phyloP scores from a whole-genome alignment of 768 basidiomycete species.

The Porphyrellus cyaneotinctus region DNA sequence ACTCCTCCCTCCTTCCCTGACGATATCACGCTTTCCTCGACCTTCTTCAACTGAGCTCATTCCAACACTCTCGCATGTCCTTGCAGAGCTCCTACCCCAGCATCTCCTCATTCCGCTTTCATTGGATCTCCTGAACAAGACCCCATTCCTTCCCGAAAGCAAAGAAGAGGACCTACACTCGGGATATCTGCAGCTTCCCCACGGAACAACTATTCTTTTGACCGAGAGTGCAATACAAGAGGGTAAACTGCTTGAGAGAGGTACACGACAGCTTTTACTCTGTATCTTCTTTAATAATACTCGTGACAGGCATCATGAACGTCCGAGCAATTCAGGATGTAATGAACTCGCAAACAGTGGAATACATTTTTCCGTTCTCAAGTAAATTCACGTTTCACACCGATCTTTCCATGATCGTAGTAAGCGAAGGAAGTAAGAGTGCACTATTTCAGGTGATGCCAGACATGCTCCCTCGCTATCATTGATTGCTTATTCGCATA shows the following conservation, averaged over 20 bases:
- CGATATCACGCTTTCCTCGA: conserved; percentile 58
- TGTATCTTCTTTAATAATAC: neutral
- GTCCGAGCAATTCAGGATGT: conserved; percentile 59
- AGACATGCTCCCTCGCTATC: neutral
- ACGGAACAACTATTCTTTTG: conserved; percentile 54
- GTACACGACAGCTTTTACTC: conserved; percentile 17
- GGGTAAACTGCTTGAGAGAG: conserved; percentile 56
- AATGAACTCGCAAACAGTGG: conserved; percentile 60
- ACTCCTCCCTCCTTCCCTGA: conserved; percentile 63
- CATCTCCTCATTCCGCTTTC: conserved; percentile 56
- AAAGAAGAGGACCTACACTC: conserved; percentile 71
- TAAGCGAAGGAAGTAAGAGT: conserved; percentile 63
- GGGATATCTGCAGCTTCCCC: conserved; percentile 69
- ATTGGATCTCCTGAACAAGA: conserved; percentile 55
- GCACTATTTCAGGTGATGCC: conserved; percentile 61
- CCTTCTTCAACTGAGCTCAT: conserved; percentile 26
- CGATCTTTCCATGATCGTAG: conserved; percentile 61
- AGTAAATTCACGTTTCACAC: conserved; percentile 69
- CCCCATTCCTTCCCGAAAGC: conserved; percentile 57
- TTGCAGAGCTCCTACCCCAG: conserved; percentile 58
- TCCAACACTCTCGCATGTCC: conserved; percentile 51
- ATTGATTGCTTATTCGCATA: neutral
- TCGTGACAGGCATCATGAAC: conserved; percentile 53
- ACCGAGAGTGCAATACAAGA: conserved; percentile 67
- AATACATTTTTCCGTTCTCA: conserved; percentile 70